Evolutionary conservation across 305 asterid genomes (phyloP).

Genomic region (Rubia occidens): DNA sequence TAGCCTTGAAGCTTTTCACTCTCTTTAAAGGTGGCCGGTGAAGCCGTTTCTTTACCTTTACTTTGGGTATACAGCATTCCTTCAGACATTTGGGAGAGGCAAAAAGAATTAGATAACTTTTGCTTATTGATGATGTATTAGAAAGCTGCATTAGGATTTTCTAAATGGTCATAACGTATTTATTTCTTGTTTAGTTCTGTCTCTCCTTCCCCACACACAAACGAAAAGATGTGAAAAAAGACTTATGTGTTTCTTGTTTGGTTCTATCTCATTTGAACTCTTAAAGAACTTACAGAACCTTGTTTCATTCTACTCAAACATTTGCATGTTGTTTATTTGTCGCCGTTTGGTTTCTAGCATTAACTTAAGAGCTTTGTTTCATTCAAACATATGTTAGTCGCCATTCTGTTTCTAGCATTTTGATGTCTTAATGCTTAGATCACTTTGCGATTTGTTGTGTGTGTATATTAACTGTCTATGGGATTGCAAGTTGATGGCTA

Average conservation of each 20-base stretch:
- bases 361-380: not conserved
- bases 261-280: not conserved
- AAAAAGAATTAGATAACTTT: not conserved
- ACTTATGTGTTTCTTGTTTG: not conserved
- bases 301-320: not conserved
- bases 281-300: not conserved
- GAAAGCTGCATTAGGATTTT: not conserved
- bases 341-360: not conserved
- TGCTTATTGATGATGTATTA: not conserved
- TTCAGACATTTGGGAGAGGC: not conserved
- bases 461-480: not conserved
- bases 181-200: not conserved
- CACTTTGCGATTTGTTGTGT: not conserved
- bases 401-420: not conserved
- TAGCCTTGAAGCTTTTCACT: constrained; percentile 1
- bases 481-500: not conserved
- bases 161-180: not conserved
- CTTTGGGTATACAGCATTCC: not conserved
- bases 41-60: not conserved
- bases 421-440: not conserved
- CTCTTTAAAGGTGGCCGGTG: not conserved
- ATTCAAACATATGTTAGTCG: not conserved
- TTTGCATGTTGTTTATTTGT: not conserved
- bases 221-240: not conserved
- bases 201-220: not conserved